Conservation (phyloP, 257 asterid genomes). For the Solanum corneliomulleri region DNA sequence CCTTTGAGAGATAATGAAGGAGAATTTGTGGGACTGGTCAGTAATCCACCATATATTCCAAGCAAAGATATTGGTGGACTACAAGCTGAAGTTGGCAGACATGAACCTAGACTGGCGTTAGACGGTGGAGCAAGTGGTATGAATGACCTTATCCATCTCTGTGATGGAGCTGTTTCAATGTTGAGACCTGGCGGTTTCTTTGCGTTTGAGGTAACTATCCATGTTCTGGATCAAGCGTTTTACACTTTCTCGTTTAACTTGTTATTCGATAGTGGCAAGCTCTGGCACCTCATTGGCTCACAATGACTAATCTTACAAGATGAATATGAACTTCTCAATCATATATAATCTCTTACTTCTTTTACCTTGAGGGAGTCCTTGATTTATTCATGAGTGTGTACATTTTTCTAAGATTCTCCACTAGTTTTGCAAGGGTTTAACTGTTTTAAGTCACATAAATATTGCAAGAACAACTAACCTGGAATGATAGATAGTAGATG, state of each 20-base stretch:
- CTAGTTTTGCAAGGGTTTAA: neutral
- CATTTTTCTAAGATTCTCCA: neutral
- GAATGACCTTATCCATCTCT: conserved; percentile 61
- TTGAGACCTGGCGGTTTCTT: conserved; percentile 79
- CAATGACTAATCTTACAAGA: neutral
- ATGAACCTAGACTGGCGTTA: conserved; percentile 78
- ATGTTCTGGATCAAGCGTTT: neutral
- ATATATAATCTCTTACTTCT: neutral
- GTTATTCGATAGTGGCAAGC: neutral
- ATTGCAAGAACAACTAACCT: neutral
- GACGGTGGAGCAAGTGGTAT: conserved; percentile 78
- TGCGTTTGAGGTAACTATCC: conserved; percentile 64
- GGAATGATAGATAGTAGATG: neutral
- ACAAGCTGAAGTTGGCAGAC: conserved; percentile 73
- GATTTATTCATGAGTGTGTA: neutral
- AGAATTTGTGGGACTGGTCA: conserved; percentile 52
- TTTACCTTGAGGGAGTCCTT: neutral
- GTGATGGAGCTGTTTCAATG: conserved; percentile 59
- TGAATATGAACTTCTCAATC: neutral
- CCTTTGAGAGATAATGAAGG: conserved; percentile 54
- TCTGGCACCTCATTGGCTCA: neutral
- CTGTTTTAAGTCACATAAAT: neutral
- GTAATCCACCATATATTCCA: conserved; percentile 93
- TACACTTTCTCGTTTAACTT: neutral
- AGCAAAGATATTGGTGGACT: conserved; percentile 48